Base-by-base conservation (phyloP, 768 basidiomycete genomes). In the Panus rudis region DNA sequence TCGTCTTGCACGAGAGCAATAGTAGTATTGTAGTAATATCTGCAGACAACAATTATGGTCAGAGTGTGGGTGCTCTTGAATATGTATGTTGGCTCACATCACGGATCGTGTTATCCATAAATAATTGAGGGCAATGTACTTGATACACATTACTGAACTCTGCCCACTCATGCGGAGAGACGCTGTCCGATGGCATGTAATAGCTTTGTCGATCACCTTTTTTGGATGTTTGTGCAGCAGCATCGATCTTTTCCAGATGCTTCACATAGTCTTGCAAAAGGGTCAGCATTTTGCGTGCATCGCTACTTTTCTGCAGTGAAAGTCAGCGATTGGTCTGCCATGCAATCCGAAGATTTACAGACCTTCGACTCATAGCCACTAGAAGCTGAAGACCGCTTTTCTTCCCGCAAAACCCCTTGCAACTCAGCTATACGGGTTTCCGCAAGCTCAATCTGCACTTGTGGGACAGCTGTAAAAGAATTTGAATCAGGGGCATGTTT, bases 141-240 rank as follows among this genome's bases (percentile, higher is more conserved):
- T 94, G 88, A 57, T 92, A 90, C 20, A 92, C 90, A 53, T 93
- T 87, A 56, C 87, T 83, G 63, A 94, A 97, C 47, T 81, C 77
- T 2, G 73, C 75, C 84, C 79, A 83, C 54, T 89, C 85, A 19
- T 77, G 68, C 21, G 79, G 68, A 10, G 80, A 78, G 25, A 83
- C 72, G 33, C 76, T 73, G 52, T 84, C 80, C 11, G 79, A 70
- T 23, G 83, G 81, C 63, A 85, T 76, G 43, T 78, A 72, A 52
- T 84, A 84, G 41, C 66, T 75, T 42, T 71, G 65, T 10, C 60
- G 55, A 23, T 64, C 63, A 32, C 60, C 64, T 48, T 61, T 58
- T 40, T 55, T 57, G 22, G 49, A 39, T 11, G 54, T 51, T 23
- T 57, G 56, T 4, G 65, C 62, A 17, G 56, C 59, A 27, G 59